A percentile compares a stretch with the other conserved stretches of the same genome.
Conservation (phyloP, 2,329 filamentous ascomycete species). For the Ophiosphaerella narmari region DNA sequence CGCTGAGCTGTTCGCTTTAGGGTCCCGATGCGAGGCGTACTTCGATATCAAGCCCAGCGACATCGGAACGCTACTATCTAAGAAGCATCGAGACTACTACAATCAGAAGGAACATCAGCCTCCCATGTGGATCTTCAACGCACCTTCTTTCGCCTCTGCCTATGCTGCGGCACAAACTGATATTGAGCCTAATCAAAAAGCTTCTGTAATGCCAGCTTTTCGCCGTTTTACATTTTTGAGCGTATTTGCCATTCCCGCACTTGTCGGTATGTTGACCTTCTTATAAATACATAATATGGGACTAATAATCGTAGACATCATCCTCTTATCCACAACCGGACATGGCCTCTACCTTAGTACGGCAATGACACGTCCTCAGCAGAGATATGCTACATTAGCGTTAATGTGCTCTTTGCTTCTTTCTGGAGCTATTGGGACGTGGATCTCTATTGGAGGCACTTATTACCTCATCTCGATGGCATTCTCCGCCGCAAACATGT, state of each 20-base stretch:
- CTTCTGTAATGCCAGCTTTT: conserved; percentile 52
- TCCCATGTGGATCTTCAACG: conserved; percentile 57
- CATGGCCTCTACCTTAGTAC: conserved; percentile 65
- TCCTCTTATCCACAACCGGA: conserved; percentile 62
- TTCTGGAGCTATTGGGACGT: conserved; percentile 65
- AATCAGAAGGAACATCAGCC: conserved; percentile 50
- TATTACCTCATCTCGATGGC: conserved; percentile 65
- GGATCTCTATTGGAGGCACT: conserved; percentile 66
- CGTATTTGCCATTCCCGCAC: conserved; percentile 66
- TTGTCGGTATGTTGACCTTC: conserved; percentile 48
- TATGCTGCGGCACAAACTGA: conserved; percentile 60
- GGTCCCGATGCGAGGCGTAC: conserved; percentile 66
- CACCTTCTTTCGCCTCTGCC: conserved; percentile 55
- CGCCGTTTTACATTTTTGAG: conserved; percentile 62
- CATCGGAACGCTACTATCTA: conserved; percentile 41
- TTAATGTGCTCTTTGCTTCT: conserved; percentile 64
- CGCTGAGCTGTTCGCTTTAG: conserved; percentile 66
- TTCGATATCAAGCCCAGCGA: conserved; percentile 57
- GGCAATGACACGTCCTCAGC: conserved; percentile 57
- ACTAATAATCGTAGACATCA: conserved; percentile 52
- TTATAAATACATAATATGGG: neutral
- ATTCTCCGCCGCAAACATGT: conserved; percentile 61
- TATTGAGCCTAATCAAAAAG: conserved; percentile 54
- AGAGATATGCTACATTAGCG: conserved; percentile 61
- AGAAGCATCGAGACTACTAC: conserved; percentile 50